Evolutionary conservation across 441 rosid species (phyloP).

Genomic region (Rhodomyrtus psidioides): DNA sequence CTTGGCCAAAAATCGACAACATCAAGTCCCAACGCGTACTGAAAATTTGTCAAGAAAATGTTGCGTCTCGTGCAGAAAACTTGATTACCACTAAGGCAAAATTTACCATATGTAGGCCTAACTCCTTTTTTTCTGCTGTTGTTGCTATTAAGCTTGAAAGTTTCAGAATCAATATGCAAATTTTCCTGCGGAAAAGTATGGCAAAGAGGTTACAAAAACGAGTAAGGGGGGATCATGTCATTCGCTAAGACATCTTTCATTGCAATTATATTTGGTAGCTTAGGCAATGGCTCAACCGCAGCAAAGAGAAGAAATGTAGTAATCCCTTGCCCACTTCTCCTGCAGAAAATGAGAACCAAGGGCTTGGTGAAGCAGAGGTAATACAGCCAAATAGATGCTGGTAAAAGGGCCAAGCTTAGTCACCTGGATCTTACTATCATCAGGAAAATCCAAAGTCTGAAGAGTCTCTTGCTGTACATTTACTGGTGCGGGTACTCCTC

Average conservation of each 20-base stretch:
- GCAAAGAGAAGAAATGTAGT: constrained; percentile 5
- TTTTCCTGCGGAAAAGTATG: background rate
- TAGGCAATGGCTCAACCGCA: constrained; percentile 7
- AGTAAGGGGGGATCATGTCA: background rate
- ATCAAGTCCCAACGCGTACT: background rate
- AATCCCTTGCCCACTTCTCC: constrained; percentile 10
- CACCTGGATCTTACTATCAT: constrained; percentile 1
- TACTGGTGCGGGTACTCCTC: background rate
- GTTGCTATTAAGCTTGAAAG: background rate
- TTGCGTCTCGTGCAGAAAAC: background rate
- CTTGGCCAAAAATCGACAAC: background rate
- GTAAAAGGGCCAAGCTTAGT: background rate
- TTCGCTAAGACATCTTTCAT: background rate
- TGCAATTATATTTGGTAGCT: background rate
- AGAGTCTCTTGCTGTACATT: constrained; percentile 2
- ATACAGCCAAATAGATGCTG: background rate
- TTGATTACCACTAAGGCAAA: background rate
- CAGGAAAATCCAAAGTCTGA: constrained; percentile 1
- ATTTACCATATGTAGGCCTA: background rate
- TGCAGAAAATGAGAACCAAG: background rate
- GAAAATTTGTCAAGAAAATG: background rate
- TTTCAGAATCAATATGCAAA: background rate
- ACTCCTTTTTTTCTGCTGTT: background rate
- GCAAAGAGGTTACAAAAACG: background rate
- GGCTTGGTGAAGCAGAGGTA: background rate